A percentile compares a stretch with the other conserved stretches of the same genome.
Evolutionary conservation across 176 grass and related monocot species (phyloP).

Genomic region (Triticum aestivum): IWGSC_CS_RefSeq_v2.1 NC_057801.1:382753540-382754039

Average conservation of each 20-base stretch:
- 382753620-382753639: slow-evolving; percentile 4
- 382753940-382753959: slow-evolving; percentile 83
- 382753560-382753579: slow-evolving; percentile 2
- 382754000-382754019: background rate
- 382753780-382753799: slow-evolving; percentile 15
- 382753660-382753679: background rate
- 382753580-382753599: slow-evolving; percentile 4
- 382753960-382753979: slow-evolving; percentile 86
- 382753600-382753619: slow-evolving; percentile 17
- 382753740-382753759: background rate
- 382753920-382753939: slow-evolving; percentile 83
- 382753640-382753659: background rate
- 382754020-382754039: slow-evolving; percentile 13
- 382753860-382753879: background rate
- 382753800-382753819: background rate
- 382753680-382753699: background rate
- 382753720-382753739: slow-evolving; percentile 14
- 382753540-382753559: slow-evolving; percentile 20
- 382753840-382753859: background rate
- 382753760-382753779: background rate
- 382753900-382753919: slow-evolving; percentile 38
- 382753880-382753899: background rate
- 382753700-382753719: slow-evolving; percentile 3
- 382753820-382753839: slow-evolving; percentile 8
- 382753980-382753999: too few species aligned